These are phyloP conservation scores for Rubia tinctorum DNA, from an alignment of 305 asterid genomes.

Conservation along the genomic window DNA sequence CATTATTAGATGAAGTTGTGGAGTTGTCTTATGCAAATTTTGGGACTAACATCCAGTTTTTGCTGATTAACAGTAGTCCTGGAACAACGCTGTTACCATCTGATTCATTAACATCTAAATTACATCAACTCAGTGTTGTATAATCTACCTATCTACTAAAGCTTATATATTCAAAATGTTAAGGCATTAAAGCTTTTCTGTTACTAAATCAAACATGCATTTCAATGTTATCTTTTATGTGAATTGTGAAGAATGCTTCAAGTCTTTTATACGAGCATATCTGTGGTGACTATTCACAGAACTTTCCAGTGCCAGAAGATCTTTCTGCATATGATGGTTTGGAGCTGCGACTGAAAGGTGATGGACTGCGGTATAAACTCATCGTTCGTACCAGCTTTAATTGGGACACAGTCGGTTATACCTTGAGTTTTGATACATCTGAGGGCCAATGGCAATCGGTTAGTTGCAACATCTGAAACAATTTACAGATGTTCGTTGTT, in stretches of 20 bases:
- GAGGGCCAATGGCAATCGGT: conserved; percentile 93
- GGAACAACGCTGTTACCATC: neutral
- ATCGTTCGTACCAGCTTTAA: conserved; percentile 79
- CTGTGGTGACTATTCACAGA: conserved; percentile 38
- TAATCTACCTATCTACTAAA: neutral
- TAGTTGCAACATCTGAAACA: conserved; percentile 20
- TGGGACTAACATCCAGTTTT: neutral
- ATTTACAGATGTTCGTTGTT: neutral
- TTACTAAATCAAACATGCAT: neutral
- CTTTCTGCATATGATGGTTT: conserved; percentile 94
- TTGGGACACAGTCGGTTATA: conserved; percentile 94
- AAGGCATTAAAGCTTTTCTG: neutral
- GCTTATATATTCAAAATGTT: neutral
- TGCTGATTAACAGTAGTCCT: neutral
- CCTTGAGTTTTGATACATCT: conserved; percentile 67
- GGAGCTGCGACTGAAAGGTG: conserved; percentile 80
- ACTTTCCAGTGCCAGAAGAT: conserved; percentile 76
- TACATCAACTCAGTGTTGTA: neutral
- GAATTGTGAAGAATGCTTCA: neutral
- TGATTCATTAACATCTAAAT: neutral
- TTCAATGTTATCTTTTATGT: neutral
- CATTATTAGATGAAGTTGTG: neutral
- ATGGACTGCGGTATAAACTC: conserved; percentile 84
- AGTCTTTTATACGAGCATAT: neutral
- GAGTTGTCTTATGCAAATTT: neutral